These are phyloP conservation scores for Fusarium sp. DNA, from an alignment of 2,329 filamentous ascomycete genomes.

Conservation along the genomic window DNA sequence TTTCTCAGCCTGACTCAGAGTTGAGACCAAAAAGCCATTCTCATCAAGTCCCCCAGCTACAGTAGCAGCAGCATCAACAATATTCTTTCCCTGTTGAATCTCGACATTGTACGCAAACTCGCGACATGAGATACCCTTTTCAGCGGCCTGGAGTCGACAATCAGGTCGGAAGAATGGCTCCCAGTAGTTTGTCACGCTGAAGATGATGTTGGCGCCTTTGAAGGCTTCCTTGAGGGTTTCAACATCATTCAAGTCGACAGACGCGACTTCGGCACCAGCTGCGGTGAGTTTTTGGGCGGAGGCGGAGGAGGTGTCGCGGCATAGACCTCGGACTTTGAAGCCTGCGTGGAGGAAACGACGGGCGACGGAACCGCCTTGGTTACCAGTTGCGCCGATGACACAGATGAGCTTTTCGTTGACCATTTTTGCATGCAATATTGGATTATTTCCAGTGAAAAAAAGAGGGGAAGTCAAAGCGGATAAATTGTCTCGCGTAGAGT, in stretches of 20 bases:
- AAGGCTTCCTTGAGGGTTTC: conserved; percentile 55
- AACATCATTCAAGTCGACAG: conserved; percentile 57
- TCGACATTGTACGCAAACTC: conserved; percentile 61
- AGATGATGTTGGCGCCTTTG: conserved; percentile 61
- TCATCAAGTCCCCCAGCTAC: conserved; percentile 54
- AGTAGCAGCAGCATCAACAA: conserved; percentile 63
- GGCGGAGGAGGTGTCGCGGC: conserved; percentile 56
- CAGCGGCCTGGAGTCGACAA: conserved; percentile 52
- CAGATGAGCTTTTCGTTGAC: conserved; percentile 52
- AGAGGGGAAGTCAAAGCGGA: background rate
- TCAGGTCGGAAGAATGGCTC: conserved; percentile 60
- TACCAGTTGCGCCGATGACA: conserved; percentile 61
- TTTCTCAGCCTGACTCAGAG: conserved; percentile 59
- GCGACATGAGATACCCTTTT: conserved; percentile 55
- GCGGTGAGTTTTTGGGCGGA: conserved; percentile 54
- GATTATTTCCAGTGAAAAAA: background rate
- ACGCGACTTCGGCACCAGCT: conserved; percentile 57
- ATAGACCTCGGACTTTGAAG: conserved; percentile 61
- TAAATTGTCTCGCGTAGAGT: background rate
- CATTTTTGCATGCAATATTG: background rate
- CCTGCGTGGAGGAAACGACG: conserved; percentile 56
- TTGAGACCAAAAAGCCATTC: conserved; percentile 64
- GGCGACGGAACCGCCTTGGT: conserved; percentile 65
- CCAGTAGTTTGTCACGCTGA: conserved; percentile 67
- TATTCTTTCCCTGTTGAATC: conserved; percentile 56